A percentile compares a stretch with the other conserved stretches of the same genome.
These are phyloP conservation scores for Cardamine resedifolia DNA, from an alignment of 345 rosid genomes.

Conservation along the genomic window DNA sequence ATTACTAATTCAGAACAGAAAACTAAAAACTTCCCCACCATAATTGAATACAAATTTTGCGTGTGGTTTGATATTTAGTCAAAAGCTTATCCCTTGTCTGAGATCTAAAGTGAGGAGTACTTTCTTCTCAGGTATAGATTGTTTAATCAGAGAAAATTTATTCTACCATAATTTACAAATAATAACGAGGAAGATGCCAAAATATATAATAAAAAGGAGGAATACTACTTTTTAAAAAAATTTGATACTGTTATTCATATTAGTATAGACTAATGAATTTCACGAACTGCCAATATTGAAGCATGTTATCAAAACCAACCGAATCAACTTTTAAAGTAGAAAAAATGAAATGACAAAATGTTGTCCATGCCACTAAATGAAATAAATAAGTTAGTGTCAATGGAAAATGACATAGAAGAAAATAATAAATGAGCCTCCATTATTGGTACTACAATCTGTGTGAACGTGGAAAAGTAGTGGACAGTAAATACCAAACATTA, in stretches of 20 bases:
- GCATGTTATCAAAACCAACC: conserved; percentile 10
- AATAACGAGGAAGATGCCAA: not conserved
- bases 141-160: not conserved
- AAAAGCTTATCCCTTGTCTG: not conserved
- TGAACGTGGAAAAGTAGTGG: conserved; percentile 25
- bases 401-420: conserved; percentile 29
- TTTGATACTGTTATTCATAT: not conserved
- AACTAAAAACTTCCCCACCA: not conserved
- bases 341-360: not conserved
- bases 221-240: not conserved
- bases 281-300: conserved; percentile 5
- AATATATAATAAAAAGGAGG: not conserved
- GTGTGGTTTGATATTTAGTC: not conserved
- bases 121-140: not conserved
- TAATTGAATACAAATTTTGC: not conserved
- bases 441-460: conserved; percentile 25
- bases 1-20: not conserved
- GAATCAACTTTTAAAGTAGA: not conserved
- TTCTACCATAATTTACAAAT: too few relatives aligned
- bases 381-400: not conserved
- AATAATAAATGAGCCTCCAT: conserved; percentile 7
- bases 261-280: not conserved
- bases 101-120: not conserved
- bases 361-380: not conserved
- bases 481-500: not conserved